Conservation (phyloP, 2,329 filamentous ascomycete genomes). For the Zelopaecilomyces penicillatus region DNA sequence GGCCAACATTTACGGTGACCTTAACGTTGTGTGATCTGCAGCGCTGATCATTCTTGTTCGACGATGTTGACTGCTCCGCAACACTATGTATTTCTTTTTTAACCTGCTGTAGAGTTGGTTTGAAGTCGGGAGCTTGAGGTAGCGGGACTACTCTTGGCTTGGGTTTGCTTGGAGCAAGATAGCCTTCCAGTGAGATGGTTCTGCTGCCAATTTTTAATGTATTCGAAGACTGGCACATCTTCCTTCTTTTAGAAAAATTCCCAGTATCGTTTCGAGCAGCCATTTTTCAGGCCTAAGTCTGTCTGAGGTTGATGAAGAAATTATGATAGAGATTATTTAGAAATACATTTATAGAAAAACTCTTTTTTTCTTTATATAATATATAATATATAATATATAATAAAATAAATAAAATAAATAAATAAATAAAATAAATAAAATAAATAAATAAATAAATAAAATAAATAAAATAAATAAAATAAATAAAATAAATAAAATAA, state of each 20-base stretch:
- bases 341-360: too few species aligned
- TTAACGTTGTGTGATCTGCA: constrained; percentile 10
- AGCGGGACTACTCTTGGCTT: constrained; percentile 16
- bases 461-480: too few species aligned
- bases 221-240: constrained; percentile 23
- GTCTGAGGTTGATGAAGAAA: neutral
- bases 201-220: constrained; percentile 40
- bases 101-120: neutral
- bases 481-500: too few species aligned
- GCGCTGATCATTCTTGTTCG: too few species aligned
- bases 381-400: too few species aligned
- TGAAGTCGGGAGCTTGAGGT: too few species aligned
- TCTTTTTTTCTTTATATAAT: too few species aligned
- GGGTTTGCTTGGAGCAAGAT: constrained; percentile 30
- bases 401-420: too few species aligned
- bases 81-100: constrained; percentile 6
- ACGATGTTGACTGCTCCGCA: too few species aligned
- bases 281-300: constrained; percentile 14
- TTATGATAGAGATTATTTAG: neutral
- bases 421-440: too few species aligned
- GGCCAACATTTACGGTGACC: constrained; percentile 20
- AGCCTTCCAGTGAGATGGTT: constrained; percentile 40
- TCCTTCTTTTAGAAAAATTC: constrained; percentile 30
- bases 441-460: too few species aligned
- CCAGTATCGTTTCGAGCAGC: constrained; percentile 15